phyloP scores from a whole-genome alignment of 805 yeast genomes.

The Yarrowia phangngaensis region DNA sequence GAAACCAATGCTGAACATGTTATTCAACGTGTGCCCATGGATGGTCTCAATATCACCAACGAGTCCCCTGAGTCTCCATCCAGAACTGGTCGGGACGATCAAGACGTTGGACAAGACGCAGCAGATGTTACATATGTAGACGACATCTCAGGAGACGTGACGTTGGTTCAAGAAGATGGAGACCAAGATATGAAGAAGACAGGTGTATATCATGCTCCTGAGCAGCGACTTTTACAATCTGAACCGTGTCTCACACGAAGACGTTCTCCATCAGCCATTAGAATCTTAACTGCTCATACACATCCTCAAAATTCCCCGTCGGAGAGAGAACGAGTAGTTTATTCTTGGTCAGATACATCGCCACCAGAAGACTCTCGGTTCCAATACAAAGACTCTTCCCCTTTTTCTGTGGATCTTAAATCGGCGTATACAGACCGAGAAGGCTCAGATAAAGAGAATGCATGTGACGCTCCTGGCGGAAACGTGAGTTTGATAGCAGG shows the following conservation, averaged over 20 bases:
- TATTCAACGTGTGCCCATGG: background rate
- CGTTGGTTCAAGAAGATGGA: background rate
- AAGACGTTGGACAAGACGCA: background rate
- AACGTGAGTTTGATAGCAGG: background rate
- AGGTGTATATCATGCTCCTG: background rate
- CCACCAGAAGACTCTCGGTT: conserved; percentile 16
- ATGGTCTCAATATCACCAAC: conserved; percentile 15
- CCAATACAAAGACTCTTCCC: conserved; percentile 12
- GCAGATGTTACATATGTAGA: conserved; percentile 5
- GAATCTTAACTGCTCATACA: conserved; percentile 18
- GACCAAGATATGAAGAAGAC: background rate
- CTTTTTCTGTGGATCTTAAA: background rate
- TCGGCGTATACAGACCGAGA: conserved; percentile 1
- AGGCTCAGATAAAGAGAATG: conserved; percentile 19
- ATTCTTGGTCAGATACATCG: conserved; percentile 20
- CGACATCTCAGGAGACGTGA: conserved; percentile 2
- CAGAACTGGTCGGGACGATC: background rate
- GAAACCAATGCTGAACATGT: background rate
- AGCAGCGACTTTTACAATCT: background rate
- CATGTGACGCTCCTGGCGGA: conserved; percentile 8
- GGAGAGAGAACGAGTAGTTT: conserved; percentile 12
- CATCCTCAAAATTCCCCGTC: conserved; percentile 22
- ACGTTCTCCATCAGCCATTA: conserved; percentile 18
- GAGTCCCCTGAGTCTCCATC: conserved; percentile 20
- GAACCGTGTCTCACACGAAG: conserved; percentile 8